Conservation (phyloP, 441 rosid species). For the Aleurites moluccanus region DNA sequence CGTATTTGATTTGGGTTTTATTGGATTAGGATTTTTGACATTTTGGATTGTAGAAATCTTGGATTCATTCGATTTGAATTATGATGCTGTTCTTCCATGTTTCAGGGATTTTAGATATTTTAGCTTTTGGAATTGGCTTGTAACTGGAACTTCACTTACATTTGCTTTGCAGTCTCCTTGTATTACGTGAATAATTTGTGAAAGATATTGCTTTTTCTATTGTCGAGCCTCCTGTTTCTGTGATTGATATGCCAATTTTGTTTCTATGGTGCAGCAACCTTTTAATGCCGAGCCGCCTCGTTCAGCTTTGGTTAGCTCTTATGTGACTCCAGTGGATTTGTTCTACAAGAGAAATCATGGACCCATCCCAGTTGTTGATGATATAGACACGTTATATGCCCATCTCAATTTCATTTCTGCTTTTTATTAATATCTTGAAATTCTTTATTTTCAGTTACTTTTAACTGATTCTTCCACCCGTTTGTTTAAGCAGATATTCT, state of each 20-base stretch:
- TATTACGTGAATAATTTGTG: background rate
- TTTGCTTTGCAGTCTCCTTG: background rate
- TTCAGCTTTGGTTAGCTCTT: conserved; percentile 59
- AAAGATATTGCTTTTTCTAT: background rate
- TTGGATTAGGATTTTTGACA: background rate
- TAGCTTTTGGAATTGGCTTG: background rate
- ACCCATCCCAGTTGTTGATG: conserved; percentile 78
- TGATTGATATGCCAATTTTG: background rate
- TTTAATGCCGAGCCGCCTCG: conserved; percentile 98
- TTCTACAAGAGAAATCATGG: conserved; percentile 98
- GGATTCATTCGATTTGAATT: background rate
- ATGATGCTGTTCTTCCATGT: background rate
- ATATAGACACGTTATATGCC: conserved; percentile 51
- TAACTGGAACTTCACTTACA: background rate
- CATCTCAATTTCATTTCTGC: background rate
- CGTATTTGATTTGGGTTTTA: background rate
- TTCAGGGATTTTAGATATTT: background rate
- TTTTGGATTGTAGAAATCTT: background rate
- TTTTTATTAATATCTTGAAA: conserved; percentile 7
- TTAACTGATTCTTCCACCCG: conserved; percentile 15
- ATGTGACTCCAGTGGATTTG: conserved; percentile 78
- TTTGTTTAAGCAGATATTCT: conserved; percentile 52
- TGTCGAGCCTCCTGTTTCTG: background rate
- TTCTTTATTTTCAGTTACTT: background rate
- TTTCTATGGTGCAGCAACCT: conserved; percentile 59